phyloP scores from a whole-genome alignment of 1,139 yeast species.

The Trichomonascaceae sp. region DNA sequence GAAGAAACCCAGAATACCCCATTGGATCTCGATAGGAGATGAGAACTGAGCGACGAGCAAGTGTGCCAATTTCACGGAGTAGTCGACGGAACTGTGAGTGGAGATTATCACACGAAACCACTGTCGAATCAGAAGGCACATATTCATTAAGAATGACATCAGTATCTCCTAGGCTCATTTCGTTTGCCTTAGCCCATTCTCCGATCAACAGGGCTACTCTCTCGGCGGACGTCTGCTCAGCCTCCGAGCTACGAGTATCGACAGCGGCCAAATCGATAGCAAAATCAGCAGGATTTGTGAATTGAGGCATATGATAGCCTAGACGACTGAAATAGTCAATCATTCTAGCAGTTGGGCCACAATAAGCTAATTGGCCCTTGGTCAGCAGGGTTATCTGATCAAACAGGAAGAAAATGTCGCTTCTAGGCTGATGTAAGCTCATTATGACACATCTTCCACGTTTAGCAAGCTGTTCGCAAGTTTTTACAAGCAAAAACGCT shows the following conservation, averaged over 20 bases:
- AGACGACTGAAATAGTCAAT: conserved; percentile 47
- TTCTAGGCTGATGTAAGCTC: conserved; percentile 81
- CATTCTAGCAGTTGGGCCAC: conserved; percentile 46
- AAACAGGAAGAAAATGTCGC: conserved; percentile 63
- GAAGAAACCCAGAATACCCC: conserved; percentile 48
- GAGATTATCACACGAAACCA: background rate
- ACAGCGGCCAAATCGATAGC: conserved; percentile 66
- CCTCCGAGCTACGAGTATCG: conserved; percentile 42
- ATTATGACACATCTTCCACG: conserved; percentile 67
- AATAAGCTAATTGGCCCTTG: conserved; percentile 54
- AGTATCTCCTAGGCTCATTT: background rate
- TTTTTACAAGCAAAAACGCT: conserved; percentile 58
- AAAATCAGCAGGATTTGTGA: conserved; percentile 56
- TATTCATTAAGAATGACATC: background rate
- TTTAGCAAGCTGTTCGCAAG: conserved; percentile 51
- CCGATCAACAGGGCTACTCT: conserved; percentile 44
- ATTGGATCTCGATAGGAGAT: conserved; percentile 55
- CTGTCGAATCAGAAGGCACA: background rate
- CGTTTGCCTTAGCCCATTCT: conserved; percentile 39
- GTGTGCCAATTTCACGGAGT: conserved; percentile 47
- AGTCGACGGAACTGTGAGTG: conserved; percentile 21
- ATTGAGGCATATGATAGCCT: conserved; percentile 43
- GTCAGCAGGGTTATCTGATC: conserved; percentile 70
- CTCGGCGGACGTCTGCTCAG: conserved; percentile 40
- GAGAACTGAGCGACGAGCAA: conserved; percentile 50